A percentile compares a stretch with the other conserved stretches of the same genome.
Conservation (phyloP, 495 filamentous ascomycete species). For the Trichocladium antarcticum region DNA sequence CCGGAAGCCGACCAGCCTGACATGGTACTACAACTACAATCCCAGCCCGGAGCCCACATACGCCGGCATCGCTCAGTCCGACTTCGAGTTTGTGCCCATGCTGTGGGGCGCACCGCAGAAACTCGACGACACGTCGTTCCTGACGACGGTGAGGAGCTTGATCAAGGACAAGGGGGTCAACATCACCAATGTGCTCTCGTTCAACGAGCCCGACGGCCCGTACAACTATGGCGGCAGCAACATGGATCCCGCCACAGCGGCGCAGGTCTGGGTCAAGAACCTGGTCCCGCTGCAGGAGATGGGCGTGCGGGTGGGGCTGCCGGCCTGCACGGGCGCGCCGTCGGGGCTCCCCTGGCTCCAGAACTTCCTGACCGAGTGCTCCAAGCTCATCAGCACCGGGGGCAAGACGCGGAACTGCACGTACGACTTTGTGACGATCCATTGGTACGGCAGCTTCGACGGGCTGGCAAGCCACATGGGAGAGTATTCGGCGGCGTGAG, state of each 20-base stretch:
- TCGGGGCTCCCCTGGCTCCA: constrained; percentile 52
- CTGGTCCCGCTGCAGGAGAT: constrained; percentile 51
- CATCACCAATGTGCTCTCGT: constrained; percentile 54
- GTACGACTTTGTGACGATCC: constrained; percentile 60
- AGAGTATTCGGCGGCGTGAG: constrained; percentile 41
- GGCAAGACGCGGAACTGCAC: constrained; percentile 42
- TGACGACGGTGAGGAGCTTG: constrained; percentile 39
- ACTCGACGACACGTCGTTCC: constrained; percentile 44
- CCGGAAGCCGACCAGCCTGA: constrained; percentile 42
- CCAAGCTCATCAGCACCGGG: constrained; percentile 28
- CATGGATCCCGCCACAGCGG: constrained; percentile 46
- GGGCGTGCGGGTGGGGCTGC: constrained; percentile 47
- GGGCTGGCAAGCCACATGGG: constrained; percentile 62
- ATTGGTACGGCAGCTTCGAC: constrained; percentile 70
- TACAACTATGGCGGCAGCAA: constrained; percentile 45
- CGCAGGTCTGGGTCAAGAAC: constrained; percentile 52
- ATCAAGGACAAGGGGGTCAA: constrained; percentile 42
- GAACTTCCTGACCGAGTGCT: constrained; percentile 47
- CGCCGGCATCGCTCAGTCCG: constrained; percentile 29
- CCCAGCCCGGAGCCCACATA: constrained; percentile 42
- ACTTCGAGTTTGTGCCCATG: constrained; percentile 71
- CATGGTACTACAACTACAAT: constrained; percentile 76
- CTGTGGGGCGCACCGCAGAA: constrained; percentile 49
- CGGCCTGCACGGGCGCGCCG: constrained; percentile 45
- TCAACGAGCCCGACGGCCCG: constrained; percentile 63